Evolutionary conservation across 2,329 filamentous ascomycete species (phyloP).

Genomic region (Alternaria arbusti): DNA sequence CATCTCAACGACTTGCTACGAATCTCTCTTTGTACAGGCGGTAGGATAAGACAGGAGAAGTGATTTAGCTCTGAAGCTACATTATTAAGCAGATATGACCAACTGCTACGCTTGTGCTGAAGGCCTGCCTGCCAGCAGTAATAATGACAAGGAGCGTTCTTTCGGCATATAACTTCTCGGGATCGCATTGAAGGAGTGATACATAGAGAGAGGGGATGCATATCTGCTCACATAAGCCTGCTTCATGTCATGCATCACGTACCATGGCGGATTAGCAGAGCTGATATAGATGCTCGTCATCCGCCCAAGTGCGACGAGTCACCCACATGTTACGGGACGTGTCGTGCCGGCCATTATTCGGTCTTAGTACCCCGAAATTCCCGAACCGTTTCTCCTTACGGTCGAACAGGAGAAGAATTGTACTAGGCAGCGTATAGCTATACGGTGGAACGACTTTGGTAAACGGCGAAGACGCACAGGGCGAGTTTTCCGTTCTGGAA

Average conservation of each 20-base stretch:
- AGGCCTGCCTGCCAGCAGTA: neutral
- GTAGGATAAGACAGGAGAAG: slow-evolving; percentile 4
- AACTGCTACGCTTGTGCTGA: neutral
- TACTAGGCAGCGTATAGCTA: neutral
- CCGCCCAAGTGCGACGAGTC: neutral
- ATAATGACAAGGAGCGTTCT: neutral
- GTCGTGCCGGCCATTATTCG: slow-evolving; percentile 1
- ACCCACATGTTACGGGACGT: neutral
- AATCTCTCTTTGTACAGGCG: slow-evolving; percentile 22
- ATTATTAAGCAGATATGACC: neutral
- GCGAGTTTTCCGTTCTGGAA: neutral
- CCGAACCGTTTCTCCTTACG: neutral
- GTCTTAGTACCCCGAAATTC: neutral
- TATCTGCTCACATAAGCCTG: neutral
- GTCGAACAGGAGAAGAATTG: neutral
- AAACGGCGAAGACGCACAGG: neutral
- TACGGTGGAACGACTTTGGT: neutral
- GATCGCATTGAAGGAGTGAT: neutral
- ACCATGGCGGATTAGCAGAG: neutral
- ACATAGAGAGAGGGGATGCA: neutral
- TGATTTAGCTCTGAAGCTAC: neutral
- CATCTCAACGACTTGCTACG: slow-evolving; percentile 18
- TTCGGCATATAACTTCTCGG: neutral
- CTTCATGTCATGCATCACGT: neutral
- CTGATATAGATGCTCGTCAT: neutral